Base-by-base conservation (phyloP, 2,329 filamentous ascomycete species). In the Calonectria honghensis region DNA sequence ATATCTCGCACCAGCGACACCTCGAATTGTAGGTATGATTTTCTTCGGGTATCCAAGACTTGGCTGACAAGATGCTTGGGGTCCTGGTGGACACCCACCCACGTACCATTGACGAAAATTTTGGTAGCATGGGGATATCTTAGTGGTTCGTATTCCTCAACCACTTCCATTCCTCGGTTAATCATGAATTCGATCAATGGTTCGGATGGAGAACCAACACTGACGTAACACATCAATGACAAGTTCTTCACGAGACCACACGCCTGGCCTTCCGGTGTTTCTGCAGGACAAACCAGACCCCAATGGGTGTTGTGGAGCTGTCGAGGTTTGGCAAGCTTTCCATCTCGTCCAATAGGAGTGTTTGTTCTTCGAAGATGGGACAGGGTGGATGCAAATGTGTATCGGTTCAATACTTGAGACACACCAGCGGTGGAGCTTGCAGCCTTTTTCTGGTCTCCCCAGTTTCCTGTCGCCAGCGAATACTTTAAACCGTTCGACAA, bases 391-490 rank as follows among this genome's bases (percentile, higher is more conserved):
- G 97, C 93, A 83, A 98, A 99, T 0, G 97, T 98, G 85, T 98
- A 99, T 84, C 97, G 93, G 88, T 98, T 99, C 82, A 99, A 87
- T 86, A 99, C 97, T 87, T 99, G 97, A 63, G 96, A 98, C 61
- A 99, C 97, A 90, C 97, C 97, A 61, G 97, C 97, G 77, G 97
- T 98, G 1, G 96, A 95, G 80, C 94, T 96, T 81, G 95, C 94
- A 27, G 97, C 96, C 89, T 98, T 99, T 91, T 98, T 99, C 88
- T 99, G 97, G 79, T 99, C 97, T 82, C 97, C 97, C 97, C 97
- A 99, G 86, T 99, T 99, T 79, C 97, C 97, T 18, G 97, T 99
- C 32, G 97, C 96, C 76, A 99, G 89, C 68, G 97, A 98, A 86
- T 99, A 99, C 84, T 98, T 98, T 78, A 99, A 87, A 65, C 96